A percentile compares a stretch with the other conserved stretches of the same genome.
Conservation (phyloP, 2,329 filamentous ascomycete species). For the Diaporthe eres region DNA sequence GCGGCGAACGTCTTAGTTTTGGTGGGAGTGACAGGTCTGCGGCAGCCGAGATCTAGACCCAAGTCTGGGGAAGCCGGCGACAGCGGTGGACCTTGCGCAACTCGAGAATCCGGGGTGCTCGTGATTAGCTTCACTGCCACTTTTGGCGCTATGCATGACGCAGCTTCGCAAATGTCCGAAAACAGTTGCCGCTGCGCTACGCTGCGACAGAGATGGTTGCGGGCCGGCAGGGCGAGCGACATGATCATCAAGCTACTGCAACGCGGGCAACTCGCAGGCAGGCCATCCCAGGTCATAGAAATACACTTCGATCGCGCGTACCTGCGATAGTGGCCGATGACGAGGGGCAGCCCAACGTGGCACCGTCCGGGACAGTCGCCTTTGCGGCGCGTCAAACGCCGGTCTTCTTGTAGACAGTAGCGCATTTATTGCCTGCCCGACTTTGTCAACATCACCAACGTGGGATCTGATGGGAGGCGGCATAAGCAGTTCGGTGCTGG, state of each 20-base stretch:
- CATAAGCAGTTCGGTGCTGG: slow-evolving; percentile 18
- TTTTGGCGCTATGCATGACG: slow-evolving; percentile 34
- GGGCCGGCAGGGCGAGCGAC: slow-evolving; percentile 32
- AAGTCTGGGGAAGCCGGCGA: slow-evolving; percentile 11
- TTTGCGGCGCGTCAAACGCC: slow-evolving; percentile 4
- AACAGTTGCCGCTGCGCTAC: slow-evolving; percentile 29
- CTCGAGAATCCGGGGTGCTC: slow-evolving; percentile 30
- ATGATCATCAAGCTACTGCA: slow-evolving; percentile 31
- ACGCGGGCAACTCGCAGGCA: slow-evolving; percentile 5
- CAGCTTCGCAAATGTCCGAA: slow-evolving; percentile 18
- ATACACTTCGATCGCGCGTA: slow-evolving; percentile 31
- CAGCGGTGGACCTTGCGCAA: slow-evolving; percentile 20
- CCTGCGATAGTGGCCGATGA: slow-evolving; percentile 33
- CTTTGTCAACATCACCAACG: slow-evolving; percentile 5
- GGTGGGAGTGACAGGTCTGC: slow-evolving; percentile 13
- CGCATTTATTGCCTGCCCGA: slow-evolving; percentile 17
- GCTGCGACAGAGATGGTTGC: slow-evolving; percentile 23
- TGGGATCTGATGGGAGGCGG: neutral
- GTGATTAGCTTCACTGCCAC: slow-evolving; percentile 31
- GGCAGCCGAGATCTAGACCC: slow-evolving; percentile 25
- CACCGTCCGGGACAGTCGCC: slow-evolving; percentile 24
- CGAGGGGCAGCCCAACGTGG: slow-evolving; percentile 25
- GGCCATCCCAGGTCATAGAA: slow-evolving; percentile 1
- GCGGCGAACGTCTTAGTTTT: slow-evolving; percentile 24
- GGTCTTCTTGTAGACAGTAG: neutral